phyloP scores from a whole-genome alignment of 2,329 filamentous ascomycete genomes.

The Metarhizium robertsii region DNA sequence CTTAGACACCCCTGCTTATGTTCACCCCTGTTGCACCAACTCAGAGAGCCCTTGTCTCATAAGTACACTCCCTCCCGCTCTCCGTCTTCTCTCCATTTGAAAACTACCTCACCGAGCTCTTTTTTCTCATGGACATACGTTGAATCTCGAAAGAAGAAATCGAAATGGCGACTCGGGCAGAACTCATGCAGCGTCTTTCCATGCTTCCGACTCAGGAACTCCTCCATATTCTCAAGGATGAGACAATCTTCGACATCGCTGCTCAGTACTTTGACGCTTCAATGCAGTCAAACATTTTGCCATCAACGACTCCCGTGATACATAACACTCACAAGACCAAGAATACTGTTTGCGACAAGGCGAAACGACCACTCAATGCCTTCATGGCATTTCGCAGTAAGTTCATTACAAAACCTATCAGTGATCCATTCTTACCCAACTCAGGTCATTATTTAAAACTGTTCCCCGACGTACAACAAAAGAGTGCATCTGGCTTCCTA shows the following conservation, averaged over 20 bases:
- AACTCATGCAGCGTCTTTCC: conserved; percentile 10
- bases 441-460: conserved; percentile 37
- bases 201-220: conserved; percentile 9
- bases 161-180: conserved; percentile 11
- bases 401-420: neutral
- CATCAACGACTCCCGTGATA: neutral
- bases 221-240: conserved; percentile 11
- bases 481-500: conserved; percentile 40
- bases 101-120: neutral
- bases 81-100: neutral
- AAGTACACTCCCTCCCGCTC: conserved; percentile 3
- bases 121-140: neutral
- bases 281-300: neutral
- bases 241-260: conserved; percentile 13
- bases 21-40: neutral
- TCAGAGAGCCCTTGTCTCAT: neutral
- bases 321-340: neutral
- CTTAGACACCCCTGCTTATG: neutral
- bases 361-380: conserved; percentile 20
- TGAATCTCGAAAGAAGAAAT: neutral
- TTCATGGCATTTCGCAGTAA: conserved; percentile 25
- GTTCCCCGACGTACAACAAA: conserved; percentile 38
- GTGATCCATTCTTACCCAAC: conserved; percentile 2
- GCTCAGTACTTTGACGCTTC: conserved; percentile 9
- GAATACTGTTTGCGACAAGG: conserved; percentile 6